Evolutionary conservation across 495 filamentous ascomycete genomes (phyloP), one percentile per base, ranked within the genome.

Genomic region (Tuber melanosporum): DNA sequence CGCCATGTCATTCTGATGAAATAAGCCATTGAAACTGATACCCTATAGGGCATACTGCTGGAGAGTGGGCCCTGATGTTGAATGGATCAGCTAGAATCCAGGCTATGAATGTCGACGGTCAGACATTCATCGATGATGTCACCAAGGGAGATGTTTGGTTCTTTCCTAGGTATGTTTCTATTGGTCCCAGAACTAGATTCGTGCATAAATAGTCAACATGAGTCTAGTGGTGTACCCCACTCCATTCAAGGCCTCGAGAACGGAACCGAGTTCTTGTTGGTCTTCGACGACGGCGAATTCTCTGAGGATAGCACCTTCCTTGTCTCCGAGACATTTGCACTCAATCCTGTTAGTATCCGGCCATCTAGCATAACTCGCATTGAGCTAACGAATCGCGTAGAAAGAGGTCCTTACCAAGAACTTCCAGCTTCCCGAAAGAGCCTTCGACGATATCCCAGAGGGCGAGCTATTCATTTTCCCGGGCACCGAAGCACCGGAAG

Each of bases 201-300:
- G 17, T 3, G 57, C 12, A 66, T 66, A 66, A 66, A 15, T 1
- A 36, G 36, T 66, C 17, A 36, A 32, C 57, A 17, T 14, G 6
- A 36, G 57, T 36, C 26, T 7, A 84, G 87, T 5, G 91, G 91
- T 20, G 84, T 91, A 39, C 91, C 91, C 10, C 91, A 92, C 79
- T 89, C 87, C 8, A 87, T 93, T 49, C 91, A 93, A 83, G 91
- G 88, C 0, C 84, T 92, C 4, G 87, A 89, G 20, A 85, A 88
- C 32, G 91, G 91, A 4, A 87, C 86, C 42, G 91, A 93, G 78
- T 92, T 92, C 82, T 86, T 92, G 14, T 86, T 93, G 17, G 87
- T 92, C 69, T 92, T 92, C 79, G 89, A 93, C 81, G 86, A 91
- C 70, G 91, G 91, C 2, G 83, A 82, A n/a, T 93, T 93, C 85